Percentiles rank a stretch among this genome's conserved stretches.
Conservation (phyloP, 352 stramenopile genomes). For the Aphanomyces cochlioides region DNA sequence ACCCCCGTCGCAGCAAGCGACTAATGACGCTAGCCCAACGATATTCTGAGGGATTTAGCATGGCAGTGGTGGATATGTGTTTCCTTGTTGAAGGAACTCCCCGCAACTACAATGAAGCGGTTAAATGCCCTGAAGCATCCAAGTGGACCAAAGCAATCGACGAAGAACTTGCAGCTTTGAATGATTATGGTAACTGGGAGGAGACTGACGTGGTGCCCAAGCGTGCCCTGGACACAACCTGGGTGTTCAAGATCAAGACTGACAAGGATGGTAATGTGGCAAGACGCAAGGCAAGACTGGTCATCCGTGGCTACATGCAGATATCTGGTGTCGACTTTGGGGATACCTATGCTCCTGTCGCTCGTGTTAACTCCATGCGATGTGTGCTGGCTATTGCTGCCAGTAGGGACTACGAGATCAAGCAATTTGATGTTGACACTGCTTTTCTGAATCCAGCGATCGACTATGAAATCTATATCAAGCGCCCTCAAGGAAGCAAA, state of each 20-base stretch:
- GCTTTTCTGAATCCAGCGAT: background rate
- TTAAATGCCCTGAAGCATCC: background rate
- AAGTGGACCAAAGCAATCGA: background rate
- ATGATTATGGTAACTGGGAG: background rate
- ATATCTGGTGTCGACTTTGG: background rate
- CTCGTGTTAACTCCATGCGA: conserved; percentile 1
- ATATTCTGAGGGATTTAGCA: background rate
- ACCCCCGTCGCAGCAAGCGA: background rate
- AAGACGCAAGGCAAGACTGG: conserved; percentile 6
- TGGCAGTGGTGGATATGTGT: conserved; percentile 1
- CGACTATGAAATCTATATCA: conserved; percentile 6
- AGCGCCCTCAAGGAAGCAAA: background rate
- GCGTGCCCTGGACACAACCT: background rate
- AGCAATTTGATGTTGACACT: conserved; percentile 1
- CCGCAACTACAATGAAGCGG: background rate
- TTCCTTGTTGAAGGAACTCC: background rate
- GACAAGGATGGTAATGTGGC: background rate
- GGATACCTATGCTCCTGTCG: background rate
- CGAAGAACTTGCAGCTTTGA: background rate
- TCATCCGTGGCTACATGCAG: background rate
- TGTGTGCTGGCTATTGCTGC: background rate
- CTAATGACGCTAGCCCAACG: background rate
- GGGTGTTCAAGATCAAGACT: background rate
- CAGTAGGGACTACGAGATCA: conserved; percentile 2
- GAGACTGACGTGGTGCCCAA: background rate